phyloP scores from a whole-genome alignment of 345 rosid genomes.

The Sonneratia caseolaris region DNA sequence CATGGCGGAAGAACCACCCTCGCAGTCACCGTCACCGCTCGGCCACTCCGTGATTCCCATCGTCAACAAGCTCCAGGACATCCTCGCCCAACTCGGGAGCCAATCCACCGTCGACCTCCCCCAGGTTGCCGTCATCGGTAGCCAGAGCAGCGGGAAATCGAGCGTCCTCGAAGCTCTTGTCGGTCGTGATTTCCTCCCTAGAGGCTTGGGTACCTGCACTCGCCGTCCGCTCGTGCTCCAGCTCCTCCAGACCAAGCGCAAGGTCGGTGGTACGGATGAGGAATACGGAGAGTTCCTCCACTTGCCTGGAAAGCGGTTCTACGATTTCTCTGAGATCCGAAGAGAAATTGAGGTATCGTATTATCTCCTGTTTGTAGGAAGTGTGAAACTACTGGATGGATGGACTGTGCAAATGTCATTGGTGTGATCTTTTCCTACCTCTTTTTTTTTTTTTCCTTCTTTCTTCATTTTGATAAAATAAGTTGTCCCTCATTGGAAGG shows the following conservation, averaged over 20 bases:
- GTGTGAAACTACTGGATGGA: background rate
- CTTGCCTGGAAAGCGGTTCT: slow-evolving; percentile 62
- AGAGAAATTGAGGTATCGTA: slow-evolving; percentile 71
- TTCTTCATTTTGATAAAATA: background rate
- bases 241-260: slow-evolving; percentile 72
- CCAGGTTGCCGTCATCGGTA: slow-evolving; percentile 98
- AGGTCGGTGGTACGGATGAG: slow-evolving; percentile 52
- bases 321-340: slow-evolving; percentile 87
- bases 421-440: background rate
- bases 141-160: slow-evolving; percentile 98
- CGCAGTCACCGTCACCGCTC: slow-evolving; percentile 36
- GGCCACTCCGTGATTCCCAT: slow-evolving; percentile 91
- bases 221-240: slow-evolving; percentile 96
- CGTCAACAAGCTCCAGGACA: slow-evolving; percentile 90
- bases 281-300: slow-evolving; percentile 97
- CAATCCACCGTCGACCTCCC: slow-evolving; percentile 90
- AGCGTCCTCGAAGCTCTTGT: slow-evolving; percentile 97
- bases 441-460: background rate
- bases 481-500: too few species aligned
- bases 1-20: slow-evolving; percentile 28
- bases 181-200: slow-evolving; percentile 94
- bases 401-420: background rate
- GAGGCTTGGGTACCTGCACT: slow-evolving; percentile 85
- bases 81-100: slow-evolving; percentile 88
- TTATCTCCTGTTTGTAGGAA: background rate